These are phyloP conservation scores for Colletotrichum filicis DNA, from an alignment of 2,329 filamentous ascomycete genomes.

Conservation along the genomic window DNA sequence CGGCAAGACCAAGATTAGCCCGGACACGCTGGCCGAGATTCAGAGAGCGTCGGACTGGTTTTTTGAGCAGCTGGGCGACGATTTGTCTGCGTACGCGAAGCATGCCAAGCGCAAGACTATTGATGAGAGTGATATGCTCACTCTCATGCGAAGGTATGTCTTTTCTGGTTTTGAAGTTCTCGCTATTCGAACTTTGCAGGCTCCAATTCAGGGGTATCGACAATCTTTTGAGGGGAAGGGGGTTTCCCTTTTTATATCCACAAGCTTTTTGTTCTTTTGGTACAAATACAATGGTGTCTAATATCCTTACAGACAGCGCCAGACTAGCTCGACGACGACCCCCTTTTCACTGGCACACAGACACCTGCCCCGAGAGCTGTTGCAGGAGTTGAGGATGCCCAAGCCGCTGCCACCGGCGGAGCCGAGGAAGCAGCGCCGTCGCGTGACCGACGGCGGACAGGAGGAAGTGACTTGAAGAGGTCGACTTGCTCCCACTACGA, in stretches of 20 bases:
- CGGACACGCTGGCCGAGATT: slow-evolving; percentile 79
- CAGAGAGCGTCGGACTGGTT: slow-evolving; percentile 90
- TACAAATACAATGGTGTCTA: slow-evolving; percentile 17
- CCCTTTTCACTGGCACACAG: slow-evolving; percentile 87
- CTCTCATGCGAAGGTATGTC: slow-evolving; percentile 84
- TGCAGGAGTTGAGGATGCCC: slow-evolving; percentile 83
- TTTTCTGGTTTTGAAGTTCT: slow-evolving; percentile 39
- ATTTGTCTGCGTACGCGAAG: slow-evolving; percentile 81
- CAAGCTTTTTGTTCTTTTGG: neutral
- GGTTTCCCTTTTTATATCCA: slow-evolving; percentile 31
- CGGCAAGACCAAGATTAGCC: slow-evolving; percentile 75
- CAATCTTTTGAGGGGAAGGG: neutral
- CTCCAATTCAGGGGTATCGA: slow-evolving; percentile 18
- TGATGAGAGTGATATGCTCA: slow-evolving; percentile 84
- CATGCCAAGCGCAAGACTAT: slow-evolving; percentile 88
- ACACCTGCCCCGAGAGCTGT: slow-evolving; percentile 82
- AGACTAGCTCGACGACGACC: slow-evolving; percentile 76
- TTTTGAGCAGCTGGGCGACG: slow-evolving; percentile 87
- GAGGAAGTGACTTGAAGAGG: slow-evolving; percentile 12
- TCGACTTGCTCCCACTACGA: neutral
- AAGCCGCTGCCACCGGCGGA: slow-evolving; percentile 57
- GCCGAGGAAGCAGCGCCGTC: slow-evolving; percentile 56
- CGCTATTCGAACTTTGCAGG: slow-evolving; percentile 24
- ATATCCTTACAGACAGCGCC: slow-evolving; percentile 74
- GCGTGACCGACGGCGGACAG: slow-evolving; percentile 34